phyloP scores from a whole-genome alignment of 257 asterid genomes.

The Lycium ferocissimum region DNA sequence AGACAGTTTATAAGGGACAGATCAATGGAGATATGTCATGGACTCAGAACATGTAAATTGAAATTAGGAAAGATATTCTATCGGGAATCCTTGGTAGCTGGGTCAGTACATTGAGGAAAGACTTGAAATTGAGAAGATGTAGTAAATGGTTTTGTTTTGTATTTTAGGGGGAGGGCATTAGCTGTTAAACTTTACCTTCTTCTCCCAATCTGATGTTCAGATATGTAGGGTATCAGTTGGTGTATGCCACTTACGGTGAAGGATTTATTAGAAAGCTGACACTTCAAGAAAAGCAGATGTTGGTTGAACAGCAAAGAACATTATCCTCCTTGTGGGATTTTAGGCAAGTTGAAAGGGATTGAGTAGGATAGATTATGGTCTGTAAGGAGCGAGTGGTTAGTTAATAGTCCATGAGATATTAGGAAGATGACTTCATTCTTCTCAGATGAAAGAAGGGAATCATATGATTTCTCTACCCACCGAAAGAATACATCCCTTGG shows the following conservation, averaged over 20 bases:
- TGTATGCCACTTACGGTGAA: neutral
- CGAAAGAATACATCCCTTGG: neutral
- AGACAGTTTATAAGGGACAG: neutral
- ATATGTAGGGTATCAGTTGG: neutral
- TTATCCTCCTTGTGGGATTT: neutral
- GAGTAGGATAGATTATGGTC: neutral
- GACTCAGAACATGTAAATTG: neutral
- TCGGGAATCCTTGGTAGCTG: neutral
- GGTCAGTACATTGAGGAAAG: neutral
- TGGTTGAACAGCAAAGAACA: neutral
- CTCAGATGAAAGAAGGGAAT: neutral
- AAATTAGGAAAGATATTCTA: neutral
- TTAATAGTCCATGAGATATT: neutral
- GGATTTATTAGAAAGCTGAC: slow-evolving; percentile 4
- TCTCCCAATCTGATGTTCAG: neutral
- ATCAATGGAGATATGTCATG: neutral
- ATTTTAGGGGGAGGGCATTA: neutral
- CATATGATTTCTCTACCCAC: neutral
- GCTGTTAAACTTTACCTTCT: neutral
- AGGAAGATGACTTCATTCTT: slow-evolving; percentile 8
- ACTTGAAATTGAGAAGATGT: neutral
- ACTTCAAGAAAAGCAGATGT: neutral
- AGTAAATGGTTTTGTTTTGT: neutral
- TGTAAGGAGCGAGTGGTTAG: neutral
- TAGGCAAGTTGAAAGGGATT: neutral